These are phyloP conservation scores for Heliamphora exappendiculata DNA, from an alignment of 148 eudicot species.

Conservation along the genomic window DNA sequence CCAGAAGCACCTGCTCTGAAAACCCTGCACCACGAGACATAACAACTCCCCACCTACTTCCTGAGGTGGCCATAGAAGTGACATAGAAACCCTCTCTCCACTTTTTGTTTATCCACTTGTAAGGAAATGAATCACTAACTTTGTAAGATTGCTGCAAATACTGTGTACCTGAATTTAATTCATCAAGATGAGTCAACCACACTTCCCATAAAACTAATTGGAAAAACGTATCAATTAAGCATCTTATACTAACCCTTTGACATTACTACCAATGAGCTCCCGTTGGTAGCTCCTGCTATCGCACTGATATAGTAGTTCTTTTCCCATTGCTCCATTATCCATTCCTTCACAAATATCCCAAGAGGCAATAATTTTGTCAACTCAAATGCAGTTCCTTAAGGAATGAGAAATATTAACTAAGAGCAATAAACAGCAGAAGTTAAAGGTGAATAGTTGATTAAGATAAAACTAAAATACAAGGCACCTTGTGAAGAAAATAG, in stretches of 20 bases:
- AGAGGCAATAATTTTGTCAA: background rate
- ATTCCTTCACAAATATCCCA: slow-evolving; percentile 38
- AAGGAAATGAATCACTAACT: slow-evolving; percentile 77
- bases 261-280: slow-evolving; percentile 72
- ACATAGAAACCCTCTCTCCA: slow-evolving; percentile 79
- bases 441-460: background rate
- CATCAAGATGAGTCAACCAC: background rate
- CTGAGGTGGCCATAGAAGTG: slow-evolving; percentile 76
- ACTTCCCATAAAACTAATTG: background rate
- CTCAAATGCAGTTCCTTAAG: background rate
- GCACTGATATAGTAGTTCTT: slow-evolving; percentile 67
- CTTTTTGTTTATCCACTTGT: slow-evolving; percentile 76
- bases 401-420: background rate
- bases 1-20: slow-evolving; percentile 47
- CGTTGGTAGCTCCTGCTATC: slow-evolving; percentile 55
- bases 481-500: slow-evolving; percentile 64
- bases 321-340: slow-evolving; percentile 88
- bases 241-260: slow-evolving; percentile 48
- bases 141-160: slow-evolving; percentile 73
- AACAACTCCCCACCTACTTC: slow-evolving; percentile 63
- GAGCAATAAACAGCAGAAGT: background rate
- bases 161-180: slow-evolving; percentile 40
- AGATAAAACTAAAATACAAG: background rate
- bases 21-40: slow-evolving; percentile 78
- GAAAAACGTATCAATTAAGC: background rate